These are phyloP conservation scores for Picochlorum sp. DNA, from an alignment of 139 green algal species.

Conservation along the genomic window DNA sequence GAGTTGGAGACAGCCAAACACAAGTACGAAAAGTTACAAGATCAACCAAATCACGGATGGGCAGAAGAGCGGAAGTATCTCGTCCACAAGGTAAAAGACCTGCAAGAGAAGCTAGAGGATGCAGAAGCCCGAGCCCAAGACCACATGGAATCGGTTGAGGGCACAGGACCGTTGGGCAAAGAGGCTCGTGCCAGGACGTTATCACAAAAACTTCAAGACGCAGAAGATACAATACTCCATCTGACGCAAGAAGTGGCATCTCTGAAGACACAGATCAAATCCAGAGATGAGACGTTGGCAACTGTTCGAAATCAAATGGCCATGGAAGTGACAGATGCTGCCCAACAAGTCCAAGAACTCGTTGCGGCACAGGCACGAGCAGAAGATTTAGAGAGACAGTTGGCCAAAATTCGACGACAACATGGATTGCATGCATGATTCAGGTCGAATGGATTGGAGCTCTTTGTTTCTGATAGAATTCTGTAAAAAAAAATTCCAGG, in stretches of 20 bases:
- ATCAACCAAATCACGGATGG: no score
- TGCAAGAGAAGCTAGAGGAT: no score
- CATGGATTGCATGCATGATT: no score
- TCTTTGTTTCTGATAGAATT: no score
- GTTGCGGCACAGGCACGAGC: constrained; percentile 18
- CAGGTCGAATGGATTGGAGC: no score
- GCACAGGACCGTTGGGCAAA: constrained; percentile 1
- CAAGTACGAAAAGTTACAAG: no score
- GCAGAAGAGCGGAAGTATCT: no score
- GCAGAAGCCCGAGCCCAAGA: not conserved
- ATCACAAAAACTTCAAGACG: not conserved
- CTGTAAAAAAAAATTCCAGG: no score
- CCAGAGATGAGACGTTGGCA: constrained; percentile 15
- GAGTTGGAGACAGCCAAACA: no score
- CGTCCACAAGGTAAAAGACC: no score
- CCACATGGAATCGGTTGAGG: not conserved
- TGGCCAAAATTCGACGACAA: constrained; percentile 1
- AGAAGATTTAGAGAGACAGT: constrained; percentile 7
- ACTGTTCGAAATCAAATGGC: constrained; percentile 14
- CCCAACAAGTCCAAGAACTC: constrained; percentile 28
- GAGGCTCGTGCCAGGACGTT: not conserved
- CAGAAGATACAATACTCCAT: constrained; percentile 8
- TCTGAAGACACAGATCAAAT: not conserved
- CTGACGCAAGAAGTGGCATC: constrained; percentile 2
- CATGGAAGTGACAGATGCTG: constrained; percentile 25